phyloP scores from a whole-genome alignment of 2,329 filamentous ascomycete genomes.

The Aspergillus fischeri region DNA sequence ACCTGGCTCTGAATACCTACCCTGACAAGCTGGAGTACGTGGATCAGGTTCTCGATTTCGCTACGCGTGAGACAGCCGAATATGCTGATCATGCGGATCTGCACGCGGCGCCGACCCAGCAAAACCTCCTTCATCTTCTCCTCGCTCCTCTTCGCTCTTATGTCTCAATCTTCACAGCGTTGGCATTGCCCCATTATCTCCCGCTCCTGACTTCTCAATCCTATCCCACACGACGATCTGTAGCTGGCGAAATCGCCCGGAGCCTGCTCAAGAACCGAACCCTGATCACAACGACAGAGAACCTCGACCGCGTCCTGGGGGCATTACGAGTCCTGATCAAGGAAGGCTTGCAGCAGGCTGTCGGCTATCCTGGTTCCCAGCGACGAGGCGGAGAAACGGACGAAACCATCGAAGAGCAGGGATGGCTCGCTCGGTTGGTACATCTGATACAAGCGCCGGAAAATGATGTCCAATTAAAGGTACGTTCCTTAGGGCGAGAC shows the following conservation, averaged over 20 bases:
- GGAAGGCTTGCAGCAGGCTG: slow-evolving; percentile 80
- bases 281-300: slow-evolving; percentile 68
- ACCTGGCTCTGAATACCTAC: slow-evolving; percentile 93
- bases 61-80: slow-evolving; percentile 78
- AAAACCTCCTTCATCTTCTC: slow-evolving; percentile 84
- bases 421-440: slow-evolving; percentile 88
- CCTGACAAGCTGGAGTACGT: slow-evolving; percentile 90
- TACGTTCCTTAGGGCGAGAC: slow-evolving; percentile 20
- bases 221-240: slow-evolving; percentile 83
- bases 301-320: slow-evolving; percentile 84
- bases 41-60: slow-evolving; percentile 87
- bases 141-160: slow-evolving; percentile 87
- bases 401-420: slow-evolving; percentile 96
- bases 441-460: slow-evolving; percentile 79
- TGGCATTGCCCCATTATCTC: slow-evolving; percentile 87
- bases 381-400: slow-evolving; percentile 85
- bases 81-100: slow-evolving; percentile 93
- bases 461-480: slow-evolving; percentile 90
- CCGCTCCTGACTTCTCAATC: slow-evolving; percentile 87
- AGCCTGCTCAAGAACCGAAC: slow-evolving; percentile 80
- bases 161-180: slow-evolving; percentile 89
- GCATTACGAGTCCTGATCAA: slow-evolving; percentile 88
- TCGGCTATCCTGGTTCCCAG: slow-evolving; percentile 75
- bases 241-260: slow-evolving; percentile 82
- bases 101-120: slow-evolving; percentile 80